Base-by-base conservation (phyloP, 352 stramenopile genomes). In the Phytophthora multivora region DNA sequence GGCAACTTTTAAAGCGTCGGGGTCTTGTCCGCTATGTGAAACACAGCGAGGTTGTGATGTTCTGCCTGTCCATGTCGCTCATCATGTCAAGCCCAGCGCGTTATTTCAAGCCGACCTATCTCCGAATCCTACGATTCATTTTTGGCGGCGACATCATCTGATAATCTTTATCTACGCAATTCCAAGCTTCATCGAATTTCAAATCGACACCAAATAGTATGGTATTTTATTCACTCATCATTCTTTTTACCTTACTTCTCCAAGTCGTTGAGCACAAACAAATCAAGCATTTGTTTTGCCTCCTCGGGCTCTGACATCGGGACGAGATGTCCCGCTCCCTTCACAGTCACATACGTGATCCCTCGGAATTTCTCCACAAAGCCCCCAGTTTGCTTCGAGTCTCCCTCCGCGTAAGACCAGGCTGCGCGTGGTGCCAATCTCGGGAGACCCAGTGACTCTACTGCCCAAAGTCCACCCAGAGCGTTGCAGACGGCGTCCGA, bases 271-370 rank as follows among this genome's bases (percentile, higher is more conserved):
- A 91, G 63, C 31, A 91, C 74, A 48, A 88, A 91, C 43, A 80
- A 55, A 57, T 91, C 75, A 31, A 91, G 73, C 81, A 91, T 89
- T 63, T 80, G 71, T 61, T 86, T 86, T 18, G 81, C 77, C 49
- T 88, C 77, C 13, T 77, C 53, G 4, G 81, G 81, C 59, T 97
- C 93, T 65, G 80, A 88, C 63, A 80, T 77, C 0, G 90, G 92
- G 47, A 97, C 91, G 53, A 97, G 77, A 63, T 98, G 91, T 13
- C 94, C 94, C 0, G 89, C 88, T 11, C 90, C 92, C 50, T 95
- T 91, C 55, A 98, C 93, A 0, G 91, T 98, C 45, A 97, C 55
- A 66, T 95, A 98, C 21, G 68, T 82, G 13, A 98, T 56, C n/a
- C 73, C 78, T 25, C 93, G 61, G 60, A 95, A 98, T 28, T 71